Conservation (phyloP, 345 rosid genomes). For the Mercurialis annua region DNA sequence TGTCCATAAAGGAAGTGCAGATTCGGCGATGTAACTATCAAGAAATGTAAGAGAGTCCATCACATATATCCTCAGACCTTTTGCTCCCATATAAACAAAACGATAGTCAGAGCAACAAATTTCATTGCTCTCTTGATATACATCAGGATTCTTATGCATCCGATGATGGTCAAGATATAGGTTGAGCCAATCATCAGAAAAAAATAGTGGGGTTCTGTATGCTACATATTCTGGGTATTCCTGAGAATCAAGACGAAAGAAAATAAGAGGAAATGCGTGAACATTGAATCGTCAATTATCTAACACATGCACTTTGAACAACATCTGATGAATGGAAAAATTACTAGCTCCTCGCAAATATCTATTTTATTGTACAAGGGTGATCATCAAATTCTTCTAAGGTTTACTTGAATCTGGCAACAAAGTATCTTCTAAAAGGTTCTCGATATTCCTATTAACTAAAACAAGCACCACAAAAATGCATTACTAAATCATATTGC, state of each 20-base stretch:
- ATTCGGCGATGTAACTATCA: conserved; percentile 1
- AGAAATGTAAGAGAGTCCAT: conserved; percentile 4
- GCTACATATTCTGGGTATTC: conserved; percentile 81
- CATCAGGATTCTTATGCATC: conserved; percentile 58
- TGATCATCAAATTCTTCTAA: neutral
- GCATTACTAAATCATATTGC: neutral
- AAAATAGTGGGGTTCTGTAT: conserved; percentile 57
- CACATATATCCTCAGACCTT: conserved; percentile 49
- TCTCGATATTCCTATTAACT: neutral
- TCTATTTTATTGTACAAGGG: neutral
- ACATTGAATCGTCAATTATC: conserved; percentile 4
- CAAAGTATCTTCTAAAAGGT: neutral
- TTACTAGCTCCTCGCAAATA: neutral
- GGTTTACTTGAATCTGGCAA: neutral
- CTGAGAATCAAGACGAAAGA: conserved; percentile 41
- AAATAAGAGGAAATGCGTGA: conserved; percentile 6
- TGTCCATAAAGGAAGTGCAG: neutral
- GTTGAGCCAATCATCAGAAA: conserved; percentile 91
- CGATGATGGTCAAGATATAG: conserved; percentile 65
- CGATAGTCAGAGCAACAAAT: conserved; percentile 90
- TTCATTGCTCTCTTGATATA: conserved; percentile 46
- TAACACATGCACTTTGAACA: conserved; percentile 8
- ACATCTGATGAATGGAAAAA: no score
- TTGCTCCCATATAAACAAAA: conserved; percentile 94
- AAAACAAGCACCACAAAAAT: neutral